Conservation (phyloP, 176 grass and related monocot genomes). For the Eragrostis nindensis region DNA sequence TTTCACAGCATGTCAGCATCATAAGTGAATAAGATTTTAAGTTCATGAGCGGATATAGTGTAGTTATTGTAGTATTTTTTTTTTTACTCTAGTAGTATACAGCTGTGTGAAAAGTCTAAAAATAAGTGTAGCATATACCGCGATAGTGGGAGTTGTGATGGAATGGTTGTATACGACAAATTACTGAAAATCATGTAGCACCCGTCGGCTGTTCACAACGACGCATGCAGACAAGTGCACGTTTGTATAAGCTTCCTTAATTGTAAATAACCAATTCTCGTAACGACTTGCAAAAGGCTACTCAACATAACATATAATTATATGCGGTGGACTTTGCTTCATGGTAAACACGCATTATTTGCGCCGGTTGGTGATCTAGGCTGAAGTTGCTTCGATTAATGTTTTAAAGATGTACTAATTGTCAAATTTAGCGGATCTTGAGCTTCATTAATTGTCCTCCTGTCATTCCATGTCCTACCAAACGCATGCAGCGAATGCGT, state of each 20-base stretch:
- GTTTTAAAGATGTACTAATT: neutral
- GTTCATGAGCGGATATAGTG: no score
- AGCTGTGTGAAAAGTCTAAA: no score
- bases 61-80: no score
- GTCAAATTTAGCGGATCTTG: neutral
- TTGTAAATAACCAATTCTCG: neutral
- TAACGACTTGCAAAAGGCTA: neutral
- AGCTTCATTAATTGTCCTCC: neutral
- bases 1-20: no score
- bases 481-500: neutral
- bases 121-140: no score
- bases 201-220: neutral
- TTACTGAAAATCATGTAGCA: neutral
- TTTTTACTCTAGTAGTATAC: no score
- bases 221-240: neutral
- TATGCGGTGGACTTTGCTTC: neutral
- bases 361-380: neutral
- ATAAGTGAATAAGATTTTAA: no score
- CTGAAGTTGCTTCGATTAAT: neutral
- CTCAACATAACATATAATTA: neutral
- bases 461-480: neutral
- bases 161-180: neutral
- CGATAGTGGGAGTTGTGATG: neutral
- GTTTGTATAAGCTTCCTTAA: neutral
- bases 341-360: neutral